Conservation (phyloP, 257 asterid species). For the Gentiana macrophylla region DNA sequence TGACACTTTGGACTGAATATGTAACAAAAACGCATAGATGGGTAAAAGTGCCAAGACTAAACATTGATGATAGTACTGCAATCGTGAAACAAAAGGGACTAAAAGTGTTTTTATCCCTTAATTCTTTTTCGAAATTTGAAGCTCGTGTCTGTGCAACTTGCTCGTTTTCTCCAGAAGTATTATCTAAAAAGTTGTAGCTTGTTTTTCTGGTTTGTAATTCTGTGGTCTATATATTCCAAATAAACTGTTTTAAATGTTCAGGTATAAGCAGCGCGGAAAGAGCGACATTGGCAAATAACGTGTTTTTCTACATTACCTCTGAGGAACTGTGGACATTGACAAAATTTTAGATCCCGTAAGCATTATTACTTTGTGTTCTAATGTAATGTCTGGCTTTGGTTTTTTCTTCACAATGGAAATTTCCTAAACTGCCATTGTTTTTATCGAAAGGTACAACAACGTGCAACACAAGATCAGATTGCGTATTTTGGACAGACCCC, state of each 20-base stretch:
- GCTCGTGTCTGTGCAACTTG: constrained; percentile 7
- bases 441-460: constrained; percentile 68
- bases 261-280: constrained; percentile 98
- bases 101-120: too few species aligned
- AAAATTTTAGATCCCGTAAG: constrained; percentile 89
- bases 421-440: constrained; percentile 9
- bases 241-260: constrained; percentile 24
- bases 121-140: constrained; percentile 1
- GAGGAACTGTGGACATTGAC: constrained; percentile 97
- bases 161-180: constrained; percentile 3
- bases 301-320: constrained; percentile 87
- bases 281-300: constrained; percentile 87
- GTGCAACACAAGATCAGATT: constrained; percentile 95
- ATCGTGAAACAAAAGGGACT: too few species aligned
- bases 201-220: not conserved
- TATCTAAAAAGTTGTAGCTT: constrained; percentile 2
- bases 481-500: constrained; percentile 99
- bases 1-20: too few species aligned
- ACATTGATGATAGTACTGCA: too few species aligned
- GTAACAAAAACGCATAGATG: too few species aligned
- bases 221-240: not conserved
- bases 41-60: too few species aligned
- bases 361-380: constrained; percentile 10
- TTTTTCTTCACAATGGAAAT: constrained; percentile 8
- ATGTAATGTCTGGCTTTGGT: constrained; percentile 10